Evolutionary conservation across 495 filamentous ascomycete genomes (phyloP).

Genomic region (Xylaria acuta): DNA sequence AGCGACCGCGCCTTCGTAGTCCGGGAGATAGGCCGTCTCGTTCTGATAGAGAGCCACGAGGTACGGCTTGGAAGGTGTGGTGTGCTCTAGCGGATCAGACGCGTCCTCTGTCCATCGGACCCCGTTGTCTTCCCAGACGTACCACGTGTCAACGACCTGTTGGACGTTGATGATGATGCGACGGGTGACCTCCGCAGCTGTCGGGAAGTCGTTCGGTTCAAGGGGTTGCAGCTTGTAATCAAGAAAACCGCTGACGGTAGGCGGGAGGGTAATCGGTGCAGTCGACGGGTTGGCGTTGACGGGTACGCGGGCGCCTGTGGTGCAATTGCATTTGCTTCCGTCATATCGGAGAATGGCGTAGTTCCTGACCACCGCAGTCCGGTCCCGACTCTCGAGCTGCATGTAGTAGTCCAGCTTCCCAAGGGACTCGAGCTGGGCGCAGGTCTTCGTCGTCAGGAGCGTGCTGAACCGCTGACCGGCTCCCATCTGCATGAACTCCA

Average conservation of each 20-base stretch:
- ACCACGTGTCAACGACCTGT: slow-evolving; percentile 28
- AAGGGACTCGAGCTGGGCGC: slow-evolving; percentile 42
- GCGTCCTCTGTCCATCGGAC: slow-evolving; percentile 51
- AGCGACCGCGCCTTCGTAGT: slow-evolving; percentile 46
- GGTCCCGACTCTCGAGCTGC: slow-evolving; percentile 56
- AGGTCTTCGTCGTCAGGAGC: slow-evolving; percentile 51
- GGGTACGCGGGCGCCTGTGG: slow-evolving; percentile 20
- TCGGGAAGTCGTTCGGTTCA: slow-evolving; percentile 46
- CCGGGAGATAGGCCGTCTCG: slow-evolving; percentile 40
- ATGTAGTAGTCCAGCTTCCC: slow-evolving; percentile 52
- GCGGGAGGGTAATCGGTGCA: slow-evolving; percentile 43
- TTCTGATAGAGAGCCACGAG: slow-evolving; percentile 60
- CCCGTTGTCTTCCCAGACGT: slow-evolving; percentile 1
- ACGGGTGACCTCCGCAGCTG: slow-evolving; percentile 56
- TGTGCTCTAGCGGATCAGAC: slow-evolving; percentile 12
- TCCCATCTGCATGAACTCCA: slow-evolving; percentile 54
- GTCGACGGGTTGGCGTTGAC: slow-evolving; percentile 28
- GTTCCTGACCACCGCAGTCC: slow-evolving; percentile 43
- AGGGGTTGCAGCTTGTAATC: slow-evolving; percentile 58
- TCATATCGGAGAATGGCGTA: slow-evolving; percentile 57
- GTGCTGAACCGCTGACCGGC: slow-evolving; percentile 60
- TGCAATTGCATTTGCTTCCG: slow-evolving; percentile 29
- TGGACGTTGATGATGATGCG: slow-evolving; percentile 47
- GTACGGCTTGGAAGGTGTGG: slow-evolving; percentile 44
- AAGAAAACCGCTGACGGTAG: slow-evolving; percentile 47